Evolutionary conservation across 345 rosid genomes (phyloP), one percentile per base, ranked within the genome.

Genomic region (Crucihimalaya himalaica): DNA sequence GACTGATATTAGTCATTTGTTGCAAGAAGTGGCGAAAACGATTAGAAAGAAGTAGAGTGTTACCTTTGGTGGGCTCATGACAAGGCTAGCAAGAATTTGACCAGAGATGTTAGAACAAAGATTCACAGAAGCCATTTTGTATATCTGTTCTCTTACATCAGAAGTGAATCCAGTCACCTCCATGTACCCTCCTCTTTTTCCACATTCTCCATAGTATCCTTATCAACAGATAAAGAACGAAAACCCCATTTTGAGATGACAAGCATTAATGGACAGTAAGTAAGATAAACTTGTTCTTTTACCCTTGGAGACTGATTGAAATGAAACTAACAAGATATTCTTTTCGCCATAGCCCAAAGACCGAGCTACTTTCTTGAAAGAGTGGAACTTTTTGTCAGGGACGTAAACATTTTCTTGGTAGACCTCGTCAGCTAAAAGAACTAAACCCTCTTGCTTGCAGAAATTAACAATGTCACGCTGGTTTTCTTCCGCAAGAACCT

Each of bases 31-130:
- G 14, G 16, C 43, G 21, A 18, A 13, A 64, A 46, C 3, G 19
- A 6, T 42, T 40, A 15, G 65, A 34, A 23, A 57, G 15, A 70
- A 12, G 4, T 15, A 3, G 6, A 5, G 4, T 73, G 42, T 45
- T 68, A 91, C 98, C 98, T 88, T 93, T 3, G 98, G 98, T 9
- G 98, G 98, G 78, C 84, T 86, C 98, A 93, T 93, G 79, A 93
- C 87, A 73, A 93, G 96, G 82, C 98, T 93, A 19, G 97, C 85
- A 71, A 91, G 94, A 81, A 93, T 86, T 82, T 91, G 98, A 53
- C 98, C 98, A 43, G 97, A 79, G 72, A 89, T 89, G 53, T 91
- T 94, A 42, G 98, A 86, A 63, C 98, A 94, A 58, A 88, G 87
- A 87, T 89, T 94, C 66, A 91, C 94, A 29, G 97, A 87, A 21